These are phyloP conservation scores for Avena eriantha DNA, from an alignment of 176 grass and related monocot genomes.

Conservation along the genomic window DNA sequence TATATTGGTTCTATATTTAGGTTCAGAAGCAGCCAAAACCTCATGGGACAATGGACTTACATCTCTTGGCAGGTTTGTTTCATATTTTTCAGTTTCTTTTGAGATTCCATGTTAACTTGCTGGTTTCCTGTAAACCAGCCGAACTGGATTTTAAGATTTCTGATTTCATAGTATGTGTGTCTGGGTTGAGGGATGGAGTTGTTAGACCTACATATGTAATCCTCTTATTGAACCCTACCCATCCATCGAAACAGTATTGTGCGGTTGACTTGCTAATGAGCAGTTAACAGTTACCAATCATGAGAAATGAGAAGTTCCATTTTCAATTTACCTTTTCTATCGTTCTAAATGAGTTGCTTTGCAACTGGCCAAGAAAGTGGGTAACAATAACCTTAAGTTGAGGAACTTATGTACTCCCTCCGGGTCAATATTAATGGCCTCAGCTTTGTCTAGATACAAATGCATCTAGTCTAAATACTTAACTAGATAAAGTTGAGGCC, in stretches of 20 bases:
- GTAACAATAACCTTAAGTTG: not conserved
- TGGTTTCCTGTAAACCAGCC: constrained; percentile 18
- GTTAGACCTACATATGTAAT: not conserved
- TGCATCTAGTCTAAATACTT: too few species aligned
- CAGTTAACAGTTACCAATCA: constrained; percentile 9
- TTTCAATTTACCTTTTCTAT: not conserved
- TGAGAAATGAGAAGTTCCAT: not conserved
- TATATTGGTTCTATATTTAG: constrained; percentile 56
- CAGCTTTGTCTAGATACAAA: too few species aligned
- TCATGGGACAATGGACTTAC: constrained; percentile 73
- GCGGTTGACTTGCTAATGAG: not conserved
- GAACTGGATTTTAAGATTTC: constrained; percentile 4
- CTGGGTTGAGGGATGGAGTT: not conserved
- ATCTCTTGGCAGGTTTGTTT: constrained; percentile 85
- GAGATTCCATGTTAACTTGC: constrained; percentile 18
- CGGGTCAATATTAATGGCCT: too few species aligned
- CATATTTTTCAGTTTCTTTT: constrained; percentile 16
- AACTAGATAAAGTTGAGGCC: too few species aligned
- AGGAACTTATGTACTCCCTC: not conserved
- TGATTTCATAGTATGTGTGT: constrained; percentile 7
- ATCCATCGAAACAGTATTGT: not conserved
- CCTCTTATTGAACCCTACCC: not conserved
- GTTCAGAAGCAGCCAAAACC: constrained; percentile 58
- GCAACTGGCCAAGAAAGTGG: not conserved
- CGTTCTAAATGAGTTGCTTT: not conserved